Evolutionary conservation across 495 filamentous ascomycete species (phyloP).

Genomic region (Podospora pseudocomata): DNA sequence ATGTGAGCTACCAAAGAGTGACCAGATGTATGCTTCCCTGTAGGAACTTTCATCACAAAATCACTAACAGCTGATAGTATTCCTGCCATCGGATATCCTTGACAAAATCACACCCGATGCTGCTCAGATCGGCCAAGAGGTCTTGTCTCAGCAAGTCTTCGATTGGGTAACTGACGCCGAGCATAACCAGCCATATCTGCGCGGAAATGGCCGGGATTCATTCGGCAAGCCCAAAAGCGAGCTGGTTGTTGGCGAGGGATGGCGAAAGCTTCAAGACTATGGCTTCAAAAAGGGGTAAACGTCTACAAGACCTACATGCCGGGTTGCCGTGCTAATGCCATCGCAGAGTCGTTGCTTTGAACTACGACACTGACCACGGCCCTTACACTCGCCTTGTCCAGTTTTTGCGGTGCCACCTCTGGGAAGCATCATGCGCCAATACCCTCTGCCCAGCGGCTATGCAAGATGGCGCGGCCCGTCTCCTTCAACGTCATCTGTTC

Average conservation of each 20-base stretch:
- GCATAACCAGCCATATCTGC: constrained; percentile 52
- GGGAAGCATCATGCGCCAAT: constrained; percentile 57
- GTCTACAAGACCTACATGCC: neutral
- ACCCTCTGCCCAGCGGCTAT: constrained; percentile 67
- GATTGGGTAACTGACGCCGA: constrained; percentile 57
- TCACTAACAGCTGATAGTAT: constrained; percentile 35
- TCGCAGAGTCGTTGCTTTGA: constrained; percentile 44
- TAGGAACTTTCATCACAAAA: neutral
- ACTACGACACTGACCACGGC: constrained; percentile 47
- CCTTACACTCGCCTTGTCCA: constrained; percentile 51
- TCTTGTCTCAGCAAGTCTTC: constrained; percentile 45
- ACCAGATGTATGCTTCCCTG: constrained; percentile 34
- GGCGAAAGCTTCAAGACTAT: constrained; percentile 52
- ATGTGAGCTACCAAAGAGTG: constrained; percentile 42
- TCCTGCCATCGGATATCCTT: constrained; percentile 39
- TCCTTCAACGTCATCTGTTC: constrained; percentile 53
- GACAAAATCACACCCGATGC: constrained; percentile 38
- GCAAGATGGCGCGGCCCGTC: constrained; percentile 65
- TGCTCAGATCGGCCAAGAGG: constrained; percentile 42
- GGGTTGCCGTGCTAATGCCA: constrained; percentile 36
- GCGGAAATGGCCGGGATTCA: constrained; percentile 43
- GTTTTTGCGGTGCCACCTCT: constrained; percentile 60
- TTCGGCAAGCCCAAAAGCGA: constrained; percentile 49
- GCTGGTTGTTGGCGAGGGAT: constrained; percentile 55
- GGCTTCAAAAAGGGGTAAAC: constrained; percentile 33